A percentile compares a stretch with the other conserved stretches of the same genome.
Evolutionary conservation across 345 rosid species (phyloP).

Genomic region (Salix suchowensis): DNA sequence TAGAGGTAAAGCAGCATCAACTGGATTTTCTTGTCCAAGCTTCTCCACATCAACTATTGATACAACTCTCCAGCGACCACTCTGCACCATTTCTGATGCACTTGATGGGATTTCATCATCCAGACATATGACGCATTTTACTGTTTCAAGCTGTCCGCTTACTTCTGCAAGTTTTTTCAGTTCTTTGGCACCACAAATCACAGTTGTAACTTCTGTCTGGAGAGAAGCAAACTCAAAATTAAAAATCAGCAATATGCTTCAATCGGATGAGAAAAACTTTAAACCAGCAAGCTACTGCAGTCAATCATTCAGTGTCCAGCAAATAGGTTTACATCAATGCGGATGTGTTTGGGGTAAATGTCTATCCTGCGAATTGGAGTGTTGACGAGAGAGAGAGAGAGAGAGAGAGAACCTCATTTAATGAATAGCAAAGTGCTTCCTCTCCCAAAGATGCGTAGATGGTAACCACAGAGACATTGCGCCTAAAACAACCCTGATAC

Average conservation of each 20-base stretch:
- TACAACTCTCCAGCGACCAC: slow-evolving; percentile 52
- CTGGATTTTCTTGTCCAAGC: slow-evolving; percentile 67
- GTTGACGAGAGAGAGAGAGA: slow-evolving; percentile 3
- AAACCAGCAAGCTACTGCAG: not conserved
- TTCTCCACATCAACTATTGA: slow-evolving; percentile 64
- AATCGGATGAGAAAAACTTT: not conserved
- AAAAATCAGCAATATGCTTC: not conserved
- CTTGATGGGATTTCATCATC: slow-evolving; percentile 69
- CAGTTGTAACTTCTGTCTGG: slow-evolving; percentile 93
- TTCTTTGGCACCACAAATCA: slow-evolving; percentile 85
- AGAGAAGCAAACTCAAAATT: slow-evolving; percentile 12
- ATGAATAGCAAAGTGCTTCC: slow-evolving; percentile 90
- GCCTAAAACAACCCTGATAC: slow-evolving; percentile 85
- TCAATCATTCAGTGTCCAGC: not conserved
- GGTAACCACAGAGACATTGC: slow-evolving; percentile 82
- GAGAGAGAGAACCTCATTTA: slow-evolving; percentile 67
- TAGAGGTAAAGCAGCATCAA: slow-evolving; percentile 65
- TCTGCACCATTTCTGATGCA: slow-evolving; percentile 37
- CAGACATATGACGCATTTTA: slow-evolving; percentile 77
- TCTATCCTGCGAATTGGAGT: not conserved
- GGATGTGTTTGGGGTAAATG: not conserved
- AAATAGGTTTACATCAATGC: not conserved
- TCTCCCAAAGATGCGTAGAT: slow-evolving; percentile 93
- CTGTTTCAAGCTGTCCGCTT: slow-evolving; percentile 85
- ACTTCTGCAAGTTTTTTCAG: slow-evolving; percentile 74